phyloP scores from a whole-genome alignment of 768 basidiomycete species.

The Rhodotorula sphaerocarpa region DNA sequence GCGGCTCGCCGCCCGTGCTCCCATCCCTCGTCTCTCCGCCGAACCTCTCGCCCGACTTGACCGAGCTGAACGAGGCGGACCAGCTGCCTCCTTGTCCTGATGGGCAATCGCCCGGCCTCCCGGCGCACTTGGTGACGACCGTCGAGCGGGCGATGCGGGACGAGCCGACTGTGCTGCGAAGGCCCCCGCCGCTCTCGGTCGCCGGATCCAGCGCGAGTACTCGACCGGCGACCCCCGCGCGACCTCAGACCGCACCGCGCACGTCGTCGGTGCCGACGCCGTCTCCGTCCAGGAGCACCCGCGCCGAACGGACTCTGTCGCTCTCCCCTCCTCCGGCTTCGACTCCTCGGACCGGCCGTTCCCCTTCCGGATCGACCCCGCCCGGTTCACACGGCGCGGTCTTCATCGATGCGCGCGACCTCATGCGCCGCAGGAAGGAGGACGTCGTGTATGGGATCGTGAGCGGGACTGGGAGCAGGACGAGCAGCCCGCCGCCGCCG shows the following conservation, averaged over 20 bases:
- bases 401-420: constrained; percentile 29
- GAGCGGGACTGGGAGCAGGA: neutral
- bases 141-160: constrained; percentile 27
- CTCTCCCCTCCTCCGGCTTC: neutral
- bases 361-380: neutral
- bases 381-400: constrained; percentile 14
- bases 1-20: neutral
- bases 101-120: too few relatives aligned
- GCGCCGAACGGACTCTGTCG: neutral
- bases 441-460: constrained; percentile 22
- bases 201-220: too few relatives aligned
- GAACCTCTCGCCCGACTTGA: neutral
- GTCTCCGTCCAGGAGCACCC: neutral
- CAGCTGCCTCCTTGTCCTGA: neutral
- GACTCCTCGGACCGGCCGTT: constrained; percentile 6
- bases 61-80: neutral
- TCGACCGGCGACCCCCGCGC: neutral
- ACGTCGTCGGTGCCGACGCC: neutral
- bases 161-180: too few relatives aligned
- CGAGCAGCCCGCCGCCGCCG: neutral
- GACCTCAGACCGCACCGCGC: too few relatives aligned
- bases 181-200: neutral
- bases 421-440: constrained; percentile 25
- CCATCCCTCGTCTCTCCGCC: neutral
- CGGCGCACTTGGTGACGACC: constrained; percentile 17